Evolutionary conservation across 1,284 basidiomycete genomes (phyloP).

Genomic region (Microbotryum violaceum): DNA sequence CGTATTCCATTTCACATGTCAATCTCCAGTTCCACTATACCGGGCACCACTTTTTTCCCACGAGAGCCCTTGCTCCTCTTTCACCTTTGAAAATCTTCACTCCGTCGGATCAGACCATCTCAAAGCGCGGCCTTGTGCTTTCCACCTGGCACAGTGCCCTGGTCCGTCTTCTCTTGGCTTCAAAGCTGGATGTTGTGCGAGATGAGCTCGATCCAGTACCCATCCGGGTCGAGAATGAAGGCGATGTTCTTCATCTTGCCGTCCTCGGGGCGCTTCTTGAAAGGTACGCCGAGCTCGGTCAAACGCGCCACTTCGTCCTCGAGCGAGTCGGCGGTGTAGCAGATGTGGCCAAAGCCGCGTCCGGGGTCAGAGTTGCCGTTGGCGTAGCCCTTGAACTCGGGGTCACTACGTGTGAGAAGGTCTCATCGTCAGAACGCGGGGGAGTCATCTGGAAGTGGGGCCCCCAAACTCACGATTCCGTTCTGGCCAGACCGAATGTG

Average conservation of each 20-base stretch:
- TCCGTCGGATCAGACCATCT: too few species aligned
- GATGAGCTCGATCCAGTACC: conserved; percentile 11
- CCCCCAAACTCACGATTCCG: conserved; percentile 37
- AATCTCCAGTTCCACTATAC: too few species aligned
- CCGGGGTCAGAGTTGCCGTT: conserved; percentile 78
- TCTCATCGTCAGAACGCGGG: background rate
- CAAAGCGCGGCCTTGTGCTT: too few species aligned
- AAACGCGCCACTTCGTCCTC: conserved; percentile 64
- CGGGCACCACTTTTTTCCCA: too few species aligned
- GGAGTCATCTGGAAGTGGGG: background rate
- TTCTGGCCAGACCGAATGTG: too few species aligned
- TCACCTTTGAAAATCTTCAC: too few species aligned
- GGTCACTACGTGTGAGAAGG: conserved; percentile 59
- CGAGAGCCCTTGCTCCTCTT: too few species aligned
- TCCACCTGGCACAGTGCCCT: too few species aligned
- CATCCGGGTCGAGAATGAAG: conserved; percentile 70
- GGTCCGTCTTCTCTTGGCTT: too few species aligned
- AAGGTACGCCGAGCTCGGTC: conserved; percentile 69
- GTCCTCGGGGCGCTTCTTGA: conserved; percentile 80
- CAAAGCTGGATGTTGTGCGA: background rate
- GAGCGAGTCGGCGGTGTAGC: conserved; percentile 67
- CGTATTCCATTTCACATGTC: too few species aligned
- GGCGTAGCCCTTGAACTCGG: conserved; percentile 67
- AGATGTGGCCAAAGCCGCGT: conserved; percentile 64
- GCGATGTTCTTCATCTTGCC: conserved; percentile 79